A percentile compares a stretch with the other conserved stretches of the same genome.
Conservation (phyloP, 495 filamentous ascomycete genomes). For the Hypoxylon subgilvum region DNA sequence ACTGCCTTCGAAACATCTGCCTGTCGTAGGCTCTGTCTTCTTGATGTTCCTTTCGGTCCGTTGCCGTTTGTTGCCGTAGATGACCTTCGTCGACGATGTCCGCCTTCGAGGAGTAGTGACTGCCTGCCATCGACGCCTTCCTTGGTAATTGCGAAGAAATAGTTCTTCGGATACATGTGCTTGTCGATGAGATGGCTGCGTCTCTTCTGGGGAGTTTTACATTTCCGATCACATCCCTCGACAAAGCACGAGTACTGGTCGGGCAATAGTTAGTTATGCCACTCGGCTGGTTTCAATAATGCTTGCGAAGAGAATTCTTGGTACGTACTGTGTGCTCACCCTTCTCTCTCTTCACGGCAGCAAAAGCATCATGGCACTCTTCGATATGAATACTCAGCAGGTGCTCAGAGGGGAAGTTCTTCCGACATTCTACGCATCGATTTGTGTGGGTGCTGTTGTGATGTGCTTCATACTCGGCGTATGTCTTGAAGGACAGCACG, state of each 20-base stretch:
- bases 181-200: slow-evolving; percentile 89
- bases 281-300: neutral
- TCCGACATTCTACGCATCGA: slow-evolving; percentile 79
- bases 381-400: slow-evolving; percentile 85
- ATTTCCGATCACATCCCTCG: slow-evolving; percentile 84
- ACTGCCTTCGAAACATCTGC: slow-evolving; percentile 19
- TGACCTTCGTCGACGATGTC: slow-evolving; percentile 59
- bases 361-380: slow-evolving; percentile 87
- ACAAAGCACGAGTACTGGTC: slow-evolving; percentile 85
- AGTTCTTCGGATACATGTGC: slow-evolving; percentile 89
- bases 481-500: slow-evolving; percentile 70
- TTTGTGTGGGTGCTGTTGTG: slow-evolving; percentile 82
- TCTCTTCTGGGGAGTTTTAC: slow-evolving; percentile 81
- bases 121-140: slow-evolving; percentile 83
- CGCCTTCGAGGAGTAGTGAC: slow-evolving; percentile 70
- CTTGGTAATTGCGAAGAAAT: slow-evolving; percentile 87
- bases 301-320: slow-evolving; percentile 49
- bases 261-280: slow-evolving; percentile 20
- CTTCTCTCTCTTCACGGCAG: slow-evolving; percentile 68
- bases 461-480: slow-evolving; percentile 85
- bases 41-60: slow-evolving; percentile 34
- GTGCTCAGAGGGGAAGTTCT: slow-evolving; percentile 73
- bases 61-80: slow-evolving; percentile 40
- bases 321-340: slow-evolving; percentile 94
- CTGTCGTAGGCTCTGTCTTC: slow-evolving; percentile 34